Evolutionary conservation across 352 stramenopile species (phyloP), one percentile per base, ranked within the genome.

Genomic region (Pythium plurisporium): DNA sequence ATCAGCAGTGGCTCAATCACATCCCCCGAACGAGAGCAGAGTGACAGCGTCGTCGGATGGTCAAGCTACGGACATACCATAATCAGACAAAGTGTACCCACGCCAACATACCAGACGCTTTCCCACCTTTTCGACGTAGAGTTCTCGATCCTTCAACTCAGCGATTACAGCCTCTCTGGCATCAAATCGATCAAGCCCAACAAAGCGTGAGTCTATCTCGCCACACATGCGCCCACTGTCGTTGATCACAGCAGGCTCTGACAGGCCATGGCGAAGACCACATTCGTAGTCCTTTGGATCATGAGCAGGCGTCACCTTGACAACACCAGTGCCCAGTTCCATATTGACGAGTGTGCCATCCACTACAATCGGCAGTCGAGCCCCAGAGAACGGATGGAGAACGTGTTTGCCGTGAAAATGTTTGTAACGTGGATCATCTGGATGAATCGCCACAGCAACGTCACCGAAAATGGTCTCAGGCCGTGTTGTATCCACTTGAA

Each of bases 391-490:
- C 42, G 98, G 98, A 73, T 99, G 98, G 49, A 98, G 70, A 33
- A 99, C 85, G 49, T 78, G 91, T 75, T 99, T 99, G 55, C 97
- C 96, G 73, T 99, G 97, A 45, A 99, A 75, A 70, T 99, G 96
- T 63, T 75, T 98, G 86, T 99, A 99, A n/a, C 98, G 86, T 31
- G 87, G 72, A 79, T 99, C 98, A 27, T 99, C 91, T 0, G 98
- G 97, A 82, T 99, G 98, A 22, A 99, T 90, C 1, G 98, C 98
- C 20, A 99, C 95, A 34, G 92, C 96, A 5, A 87, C 92, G 82
- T 99, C 98, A 31, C 98, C 98, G 27, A 99, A 76, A 96, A 99
- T 99, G 8, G 98, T 99, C 82, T 99, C 98, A 5, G 99, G 79
- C 89, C 98, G 97, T 31, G 98, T 99, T 2, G 98, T 94, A 4